Evolutionary conservation across 1,284 basidiomycete genomes (phyloP), one percentile per base, ranked within the genome.

Genomic region (Termitomyces sp.): DNA sequence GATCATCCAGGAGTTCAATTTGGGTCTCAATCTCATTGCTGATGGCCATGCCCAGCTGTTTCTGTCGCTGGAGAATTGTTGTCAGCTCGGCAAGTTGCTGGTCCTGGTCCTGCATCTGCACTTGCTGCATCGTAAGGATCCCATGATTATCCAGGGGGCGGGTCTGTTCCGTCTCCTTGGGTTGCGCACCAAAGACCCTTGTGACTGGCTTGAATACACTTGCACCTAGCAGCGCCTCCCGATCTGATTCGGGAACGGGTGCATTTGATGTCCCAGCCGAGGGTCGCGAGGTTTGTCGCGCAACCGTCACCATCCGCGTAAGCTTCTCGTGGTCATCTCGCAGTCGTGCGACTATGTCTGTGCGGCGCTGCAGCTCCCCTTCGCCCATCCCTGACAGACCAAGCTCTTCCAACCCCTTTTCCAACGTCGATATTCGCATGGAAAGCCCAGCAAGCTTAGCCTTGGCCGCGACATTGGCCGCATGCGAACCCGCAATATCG

Each of bases 11-110:
- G 70, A 97, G 70, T 65, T 95, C 92, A 62, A 86, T 94, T 73
- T 98, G 96, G 62, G 86, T 74, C 5, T 74, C 76, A 56, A 99
- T 83, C 73, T 99, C 96, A 52, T 80, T 78, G 55, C 83, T 80
- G 60, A 99, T 98, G 15, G 94, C 92, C 59, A 91, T 77, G 9
- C 95, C 96, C 45, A 98, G 80, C 53, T 90, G 84, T 61, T 86
- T 81, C 72, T 98, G 95, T 40, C 92, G 79, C 59, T 84, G 82
- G n/a, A 99, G 74, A 56, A 97, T 85, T 0, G 90, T 80, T 0
- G 90, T 86, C 38, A 99, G 75, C 60, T 87, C 82, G 10, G 85
- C 76, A 26, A 97, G 78, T 65, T 95, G 89, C 30, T 76, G 66
- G 65, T 98, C 95, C 70, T 99, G 96, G 56, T 86, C 77, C 45